phyloP scores from a whole-genome alignment of 2,329 filamentous ascomycete genomes.

The Fusarium oligoseptatum region DNA sequence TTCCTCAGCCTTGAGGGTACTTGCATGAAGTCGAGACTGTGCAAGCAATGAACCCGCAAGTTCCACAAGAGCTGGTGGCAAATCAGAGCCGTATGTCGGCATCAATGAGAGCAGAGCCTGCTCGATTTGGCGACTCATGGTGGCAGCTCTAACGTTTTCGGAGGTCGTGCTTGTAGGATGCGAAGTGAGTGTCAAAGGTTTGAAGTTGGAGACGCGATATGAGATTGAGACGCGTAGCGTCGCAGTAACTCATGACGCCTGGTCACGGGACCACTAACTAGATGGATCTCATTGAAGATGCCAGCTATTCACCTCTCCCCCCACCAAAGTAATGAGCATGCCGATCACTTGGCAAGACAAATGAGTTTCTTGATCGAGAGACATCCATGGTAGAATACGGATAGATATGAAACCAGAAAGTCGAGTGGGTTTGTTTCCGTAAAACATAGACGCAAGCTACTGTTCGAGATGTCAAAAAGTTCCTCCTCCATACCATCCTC shows the following conservation, averaged over 20 bases:
- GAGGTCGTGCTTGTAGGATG: neutral
- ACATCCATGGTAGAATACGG: neutral
- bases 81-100: slow-evolving; percentile 76
- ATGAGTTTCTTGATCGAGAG: slow-evolving; percentile 11
- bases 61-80: slow-evolving; percentile 78
- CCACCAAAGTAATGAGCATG: slow-evolving; percentile 20
- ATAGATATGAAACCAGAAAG: neutral
- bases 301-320: slow-evolving; percentile 9
- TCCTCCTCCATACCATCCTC: slow-evolving; percentile 18
- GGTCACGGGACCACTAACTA: slow-evolving; percentile 27
- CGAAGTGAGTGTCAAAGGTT: neutral
- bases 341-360: slow-evolving; percentile 24
- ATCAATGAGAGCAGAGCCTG: slow-evolving; percentile 80
- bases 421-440: neutral
- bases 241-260: slow-evolving; percentile 24
- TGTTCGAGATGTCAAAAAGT: slow-evolving; percentile 11
- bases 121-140: slow-evolving; percentile 82
- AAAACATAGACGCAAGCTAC: neutral
- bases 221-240: slow-evolving; percentile 23
- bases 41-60: slow-evolving; percentile 81
- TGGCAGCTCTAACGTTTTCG: slow-evolving; percentile 16
- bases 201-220: slow-evolving; percentile 23
- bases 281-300: neutral
- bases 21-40: slow-evolving; percentile 83
- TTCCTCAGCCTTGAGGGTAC: slow-evolving; percentile 84